These are phyloP conservation scores for Lepidopterella palustris DNA, from an alignment of 495 filamentous ascomycete species.

Conservation along the genomic window DNA sequence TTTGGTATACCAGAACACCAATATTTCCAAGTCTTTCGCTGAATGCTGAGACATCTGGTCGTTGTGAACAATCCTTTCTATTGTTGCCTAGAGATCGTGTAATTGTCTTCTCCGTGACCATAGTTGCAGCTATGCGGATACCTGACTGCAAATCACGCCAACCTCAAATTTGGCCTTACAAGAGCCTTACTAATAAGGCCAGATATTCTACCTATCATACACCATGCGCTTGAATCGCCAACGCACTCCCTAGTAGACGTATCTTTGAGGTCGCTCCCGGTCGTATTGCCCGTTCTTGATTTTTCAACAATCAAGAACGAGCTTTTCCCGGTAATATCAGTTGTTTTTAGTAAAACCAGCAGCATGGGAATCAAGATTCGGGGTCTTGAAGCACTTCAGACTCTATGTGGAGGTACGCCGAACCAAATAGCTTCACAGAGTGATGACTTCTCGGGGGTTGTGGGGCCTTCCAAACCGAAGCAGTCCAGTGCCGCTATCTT, in stretches of 20 bases:
- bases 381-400: slow-evolving; percentile 80
- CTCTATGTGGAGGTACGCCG: slow-evolving; percentile 66
- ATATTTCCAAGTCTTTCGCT: too few relatives aligned
- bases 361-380: slow-evolving; percentile 90
- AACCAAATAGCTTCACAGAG: slow-evolving; percentile 39
- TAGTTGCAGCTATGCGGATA: too few relatives aligned
- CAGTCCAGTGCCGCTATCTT: slow-evolving; percentile 60
- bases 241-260: slow-evolving; percentile 86
- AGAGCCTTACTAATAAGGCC: slow-evolving; percentile 17
- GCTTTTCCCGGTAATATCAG: slow-evolving; percentile 82
- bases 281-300: slow-evolving; percentile 74
- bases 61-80: too few relatives aligned
- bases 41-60: too few relatives aligned
- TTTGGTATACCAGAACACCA: too few relatives aligned
- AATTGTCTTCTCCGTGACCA: too few relatives aligned
- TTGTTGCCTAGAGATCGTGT: too few relatives aligned
- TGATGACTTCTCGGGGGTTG: slow-evolving; percentile 66
- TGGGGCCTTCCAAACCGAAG: slow-evolving; percentile 45
- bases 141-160: too few relatives aligned
- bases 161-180: too few relatives aligned
- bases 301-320: slow-evolving; percentile 96
- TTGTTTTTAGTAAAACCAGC: slow-evolving; percentile 84
- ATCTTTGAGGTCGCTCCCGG: slow-evolving; percentile 64
- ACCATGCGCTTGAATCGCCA: slow-evolving; percentile 74
- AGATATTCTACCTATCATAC: slow-evolving; percentile 83